Evolutionary conservation across 371 early-diverging fungal species (phyloP).

Genomic region (Mucor piriformis): DNA sequence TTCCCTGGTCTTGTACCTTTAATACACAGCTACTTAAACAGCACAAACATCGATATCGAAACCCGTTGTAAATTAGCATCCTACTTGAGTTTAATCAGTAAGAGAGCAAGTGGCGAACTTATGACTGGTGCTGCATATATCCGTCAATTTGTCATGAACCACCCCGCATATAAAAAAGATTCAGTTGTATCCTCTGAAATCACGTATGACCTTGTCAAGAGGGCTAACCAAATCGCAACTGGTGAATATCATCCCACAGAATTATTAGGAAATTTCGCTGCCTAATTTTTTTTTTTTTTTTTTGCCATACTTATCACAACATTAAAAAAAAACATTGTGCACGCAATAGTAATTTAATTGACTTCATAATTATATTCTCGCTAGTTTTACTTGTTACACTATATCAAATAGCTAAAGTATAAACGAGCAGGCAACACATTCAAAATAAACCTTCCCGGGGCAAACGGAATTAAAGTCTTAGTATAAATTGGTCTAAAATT

Average conservation of each 20-base stretch:
- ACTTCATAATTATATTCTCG: too few species aligned
- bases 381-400: too few species aligned
- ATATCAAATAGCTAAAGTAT: too few species aligned
- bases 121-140: constrained; percentile 93
- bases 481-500: too few species aligned
- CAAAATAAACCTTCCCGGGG: too few species aligned
- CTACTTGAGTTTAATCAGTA: constrained; percentile 84
- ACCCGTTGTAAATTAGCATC: constrained; percentile 68
- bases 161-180: constrained; percentile 92
- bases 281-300: constrained; percentile 13
- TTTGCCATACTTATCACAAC: too few species aligned
- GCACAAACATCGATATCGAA: constrained; percentile 68
- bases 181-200: constrained; percentile 84
- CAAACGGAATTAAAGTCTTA: too few species aligned
- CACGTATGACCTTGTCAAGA: constrained; percentile 84
- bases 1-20: constrained; percentile 90
- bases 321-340: too few species aligned
- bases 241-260: constrained; percentile 66
- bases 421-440: too few species aligned
- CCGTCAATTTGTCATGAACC: constrained; percentile 86
- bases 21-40: constrained; percentile 80
- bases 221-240: constrained; percentile 68
- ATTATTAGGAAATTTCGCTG: constrained; percentile 48
- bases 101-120: constrained; percentile 79
- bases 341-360: too few species aligned